Evolutionary conservation across 805 yeast genomes (phyloP).

Genomic region (Candida parachauliodes): DNA sequence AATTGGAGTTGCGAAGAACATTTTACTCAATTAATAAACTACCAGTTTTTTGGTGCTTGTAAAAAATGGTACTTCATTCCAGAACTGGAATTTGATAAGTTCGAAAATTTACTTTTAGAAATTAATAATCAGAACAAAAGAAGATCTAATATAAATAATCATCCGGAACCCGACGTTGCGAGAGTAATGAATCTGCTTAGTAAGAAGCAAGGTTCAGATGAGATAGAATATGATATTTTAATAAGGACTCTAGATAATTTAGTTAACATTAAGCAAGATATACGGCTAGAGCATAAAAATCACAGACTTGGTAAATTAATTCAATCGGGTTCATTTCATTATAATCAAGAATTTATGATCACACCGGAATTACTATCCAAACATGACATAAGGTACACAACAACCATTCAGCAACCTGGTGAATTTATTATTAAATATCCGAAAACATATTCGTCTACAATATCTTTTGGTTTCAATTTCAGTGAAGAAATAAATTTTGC

Average conservation of each 20-base stretch:
- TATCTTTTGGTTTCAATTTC: slow-evolving; percentile 55
- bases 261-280: slow-evolving; percentile 24
- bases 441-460: slow-evolving; percentile 44
- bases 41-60: slow-evolving; percentile 51
- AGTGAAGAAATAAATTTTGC: slow-evolving; percentile 59
- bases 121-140: slow-evolving; percentile 11
- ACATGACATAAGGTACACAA: slow-evolving; percentile 46
- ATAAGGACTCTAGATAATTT: slow-evolving; percentile 29
- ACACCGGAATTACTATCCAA: slow-evolving; percentile 47
- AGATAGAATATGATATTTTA: slow-evolving; percentile 24
- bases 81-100: slow-evolving; percentile 49
- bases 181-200: slow-evolving; percentile 12
- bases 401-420: slow-evolving; percentile 57
- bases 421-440: slow-evolving; percentile 61
- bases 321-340: slow-evolving; percentile 11
- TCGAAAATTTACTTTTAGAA: slow-evolving; percentile 40
- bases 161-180: slow-evolving; percentile 18
- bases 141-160: slow-evolving; percentile 18
- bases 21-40: slow-evolving; percentile 50
- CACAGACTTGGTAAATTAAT: slow-evolving; percentile 22
- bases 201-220: slow-evolving; percentile 1
- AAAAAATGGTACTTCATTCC: slow-evolving; percentile 64
- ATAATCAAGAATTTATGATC: slow-evolving; percentile 45
- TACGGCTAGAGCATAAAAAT: slow-evolving; percentile 28
- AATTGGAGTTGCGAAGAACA: slow-evolving; percentile 64